Evolutionary conservation across 768 basidiomycete genomes (phyloP), one percentile per base, ranked within the genome.

Genomic region (Gymnopilus junonius): DNA sequence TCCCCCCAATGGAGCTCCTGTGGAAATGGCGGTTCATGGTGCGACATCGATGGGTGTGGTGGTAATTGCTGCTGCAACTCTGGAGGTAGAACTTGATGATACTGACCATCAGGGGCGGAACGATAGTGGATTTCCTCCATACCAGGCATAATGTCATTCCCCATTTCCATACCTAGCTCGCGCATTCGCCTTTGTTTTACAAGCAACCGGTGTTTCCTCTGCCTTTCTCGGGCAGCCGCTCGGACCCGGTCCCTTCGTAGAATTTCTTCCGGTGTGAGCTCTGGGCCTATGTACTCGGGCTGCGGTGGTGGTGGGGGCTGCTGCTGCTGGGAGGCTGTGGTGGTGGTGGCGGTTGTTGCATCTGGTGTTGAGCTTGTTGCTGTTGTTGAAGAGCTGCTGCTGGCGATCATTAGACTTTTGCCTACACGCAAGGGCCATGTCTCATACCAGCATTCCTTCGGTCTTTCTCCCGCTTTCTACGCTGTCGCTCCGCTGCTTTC

Each of bases 401-500:
- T 57, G 50, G 45, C 15, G 42, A 65, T 51, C 72, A 70, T 59
- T 71, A 76, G 25, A 73, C 74, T 42, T 78, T 73, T 37, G 48
- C 73, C 70, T 50, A 72, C 71, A 58, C 78, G 68, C n/a, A 65
- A 79, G 80, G 63, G 79, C 69, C 73, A 83, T 77, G 42, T 73
- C 48, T 71, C 67, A 77, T 74, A 58, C 80, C 82, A 50, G 76
- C 74, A 62, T 72, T 74, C 65, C 75, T 76, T 45, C 83, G 76
- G 71, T 86, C 85, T 59, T 91, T 85, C 77, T 93, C 93, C 54
- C 93, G 87, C 74, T 94, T 94, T 65, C 91, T 75, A 50, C 93
- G 85, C 74, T 94, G 93, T 63, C 93, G 82, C 74, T 94, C 93
- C 42, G 93, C 91, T 1, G 93, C 93, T 74, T 94, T 93, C 82